Conservation (phyloP, 1,284 basidiomycete genomes). For the Tylopilus orsonianus region DNA sequence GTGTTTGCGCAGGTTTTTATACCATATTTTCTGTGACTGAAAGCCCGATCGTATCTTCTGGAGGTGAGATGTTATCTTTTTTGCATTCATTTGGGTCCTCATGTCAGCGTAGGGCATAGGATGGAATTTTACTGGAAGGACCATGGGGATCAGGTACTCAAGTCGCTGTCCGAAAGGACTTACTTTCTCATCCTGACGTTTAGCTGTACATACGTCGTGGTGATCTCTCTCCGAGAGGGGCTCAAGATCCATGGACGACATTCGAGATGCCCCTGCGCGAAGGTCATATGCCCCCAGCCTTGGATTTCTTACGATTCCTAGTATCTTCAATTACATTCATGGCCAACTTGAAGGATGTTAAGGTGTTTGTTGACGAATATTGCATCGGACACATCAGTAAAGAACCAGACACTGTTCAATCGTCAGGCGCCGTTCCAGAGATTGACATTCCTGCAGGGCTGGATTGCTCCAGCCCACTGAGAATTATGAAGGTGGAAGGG, state of each 20-base stretch:
- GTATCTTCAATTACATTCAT: constrained; percentile 94
- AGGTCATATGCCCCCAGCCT: constrained; percentile 77
- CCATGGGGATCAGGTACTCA: constrained; percentile 60
- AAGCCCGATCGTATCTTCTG: constrained; percentile 8
- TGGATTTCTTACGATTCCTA: constrained; percentile 89
- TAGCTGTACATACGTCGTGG: constrained; percentile 55
- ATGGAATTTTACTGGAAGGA: constrained; percentile 98
- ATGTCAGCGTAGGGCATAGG: constrained; percentile 40
- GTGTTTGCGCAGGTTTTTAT: constrained; percentile 6
- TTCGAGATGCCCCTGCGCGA: constrained; percentile 90
- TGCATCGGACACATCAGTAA: constrained; percentile 76
- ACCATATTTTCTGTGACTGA: constrained; percentile 13
- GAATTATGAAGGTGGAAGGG: constrained; percentile 51
- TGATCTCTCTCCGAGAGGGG: constrained; percentile 39
- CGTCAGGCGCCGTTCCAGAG: constrained; percentile 53
- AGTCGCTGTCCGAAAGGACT: background rate
- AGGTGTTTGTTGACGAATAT: constrained; percentile 76
- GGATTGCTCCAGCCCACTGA: constrained; percentile 44
- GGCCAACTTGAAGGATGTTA: constrained; percentile 71
- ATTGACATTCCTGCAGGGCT: constrained; percentile 48
- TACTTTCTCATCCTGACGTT: background rate
- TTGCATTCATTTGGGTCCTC: background rate
- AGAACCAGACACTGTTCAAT: too few relatives aligned
- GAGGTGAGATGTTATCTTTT: background rate
- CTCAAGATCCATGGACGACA: constrained; percentile 72